These are phyloP conservation scores for Rhodosporidiobolus sp. DNA, from an alignment of 768 basidiomycete species.

Conservation along the genomic window DNA sequence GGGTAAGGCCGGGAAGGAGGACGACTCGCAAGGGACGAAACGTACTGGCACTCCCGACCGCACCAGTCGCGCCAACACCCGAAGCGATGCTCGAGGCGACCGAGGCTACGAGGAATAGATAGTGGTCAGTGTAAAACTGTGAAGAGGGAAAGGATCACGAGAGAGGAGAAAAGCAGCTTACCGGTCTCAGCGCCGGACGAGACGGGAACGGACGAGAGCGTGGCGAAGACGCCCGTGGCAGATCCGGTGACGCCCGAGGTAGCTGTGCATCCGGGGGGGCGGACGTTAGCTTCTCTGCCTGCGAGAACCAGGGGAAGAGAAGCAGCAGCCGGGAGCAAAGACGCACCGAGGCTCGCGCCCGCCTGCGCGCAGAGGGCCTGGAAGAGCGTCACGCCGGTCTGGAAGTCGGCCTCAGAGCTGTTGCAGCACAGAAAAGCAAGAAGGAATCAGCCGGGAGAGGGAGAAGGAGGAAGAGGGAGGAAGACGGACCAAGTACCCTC, in stretches of 20 bases:
- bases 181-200: not conserved
- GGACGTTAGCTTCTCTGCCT: not conserved
- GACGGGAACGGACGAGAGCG: slow-evolving; percentile 2
- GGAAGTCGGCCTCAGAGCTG: slow-evolving; percentile 5
- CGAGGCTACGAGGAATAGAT: too few species aligned
- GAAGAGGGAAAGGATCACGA: too few species aligned
- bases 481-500: not conserved
- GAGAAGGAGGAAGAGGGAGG: not conserved
- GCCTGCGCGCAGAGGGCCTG: slow-evolving; percentile 25
- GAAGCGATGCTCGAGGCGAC: not conserved
- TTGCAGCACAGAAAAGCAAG: not conserved
- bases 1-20: not conserved
- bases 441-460: too few species aligned
- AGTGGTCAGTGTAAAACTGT: too few species aligned
- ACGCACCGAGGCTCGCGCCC: slow-evolving; percentile 11
- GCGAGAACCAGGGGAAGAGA: too few species aligned
- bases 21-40: too few species aligned
- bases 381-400: slow-evolving; percentile 9
- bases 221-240: not conserved
- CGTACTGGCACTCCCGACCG: too few species aligned
- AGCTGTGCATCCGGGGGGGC: not conserved
- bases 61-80: not conserved
- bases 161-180: not conserved
- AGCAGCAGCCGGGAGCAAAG: too few species aligned
- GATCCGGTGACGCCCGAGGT: slow-evolving; percentile 8